A percentile compares a stretch with the other conserved stretches of the same genome.
Evolutionary conservation across 257 asterid species (phyloP).

Genomic region (Solanum rostratum): DNA sequence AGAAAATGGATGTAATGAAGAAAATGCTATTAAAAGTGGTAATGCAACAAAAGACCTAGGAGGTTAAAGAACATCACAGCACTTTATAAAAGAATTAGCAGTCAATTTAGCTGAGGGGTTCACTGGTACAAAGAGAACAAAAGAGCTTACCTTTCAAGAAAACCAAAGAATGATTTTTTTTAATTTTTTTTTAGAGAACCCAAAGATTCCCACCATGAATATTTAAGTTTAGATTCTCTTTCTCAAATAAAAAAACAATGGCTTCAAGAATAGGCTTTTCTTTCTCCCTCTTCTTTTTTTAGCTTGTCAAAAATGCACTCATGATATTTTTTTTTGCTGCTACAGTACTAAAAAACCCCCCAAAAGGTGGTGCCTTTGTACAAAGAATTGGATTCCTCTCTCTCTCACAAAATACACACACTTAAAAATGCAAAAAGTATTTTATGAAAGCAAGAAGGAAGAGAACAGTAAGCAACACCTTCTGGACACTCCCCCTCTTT

Average conservation of each 20-base stretch:
- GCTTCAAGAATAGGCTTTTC: conserved; percentile 14
- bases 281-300: background rate
- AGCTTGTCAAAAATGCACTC: conserved; percentile 7
- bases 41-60: background rate
- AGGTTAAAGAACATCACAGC: background rate
- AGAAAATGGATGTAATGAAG: background rate
- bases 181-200: conserved; percentile 18
- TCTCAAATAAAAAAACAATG: conserved; percentile 7
- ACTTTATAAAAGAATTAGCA: conserved; percentile 1
- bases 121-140: background rate
- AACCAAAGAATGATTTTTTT: conserved; percentile 11
- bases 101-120: conserved; percentile 6
- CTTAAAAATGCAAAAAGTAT: background rate
- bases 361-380: background rate
- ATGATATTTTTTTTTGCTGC: background rate
- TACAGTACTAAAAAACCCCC: background rate
- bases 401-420: background rate
- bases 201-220: conserved; percentile 50
- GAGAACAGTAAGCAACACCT: conserved; percentile 24
- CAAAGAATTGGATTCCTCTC: conserved; percentile 7
- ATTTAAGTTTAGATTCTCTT: conserved; percentile 34
- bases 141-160: conserved; percentile 32
- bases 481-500: background rate
- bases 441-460: conserved; percentile 19
- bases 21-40: background rate